phyloP scores from a whole-genome alignment of 2,329 filamentous ascomycete species.

The Orbilia ellipsospora region DNA sequence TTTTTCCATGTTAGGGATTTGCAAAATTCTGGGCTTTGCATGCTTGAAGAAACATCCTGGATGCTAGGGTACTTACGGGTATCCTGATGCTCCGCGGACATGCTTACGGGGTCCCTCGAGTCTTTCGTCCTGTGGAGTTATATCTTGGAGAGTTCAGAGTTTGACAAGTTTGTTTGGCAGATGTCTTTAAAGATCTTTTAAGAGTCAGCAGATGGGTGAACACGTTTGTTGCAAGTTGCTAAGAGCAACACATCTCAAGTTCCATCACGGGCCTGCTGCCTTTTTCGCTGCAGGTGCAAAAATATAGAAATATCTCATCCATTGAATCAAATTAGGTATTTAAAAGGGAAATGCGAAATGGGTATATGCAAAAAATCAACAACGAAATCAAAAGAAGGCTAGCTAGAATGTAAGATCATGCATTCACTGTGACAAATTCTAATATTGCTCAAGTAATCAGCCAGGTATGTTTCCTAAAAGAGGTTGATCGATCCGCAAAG shows the following conservation, averaged over 20 bases:
- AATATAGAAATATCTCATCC: too few relatives aligned
- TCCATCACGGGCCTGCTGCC: too few relatives aligned
- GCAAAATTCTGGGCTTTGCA: too few relatives aligned
- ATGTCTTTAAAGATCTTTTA: too few relatives aligned
- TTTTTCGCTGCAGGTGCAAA: too few relatives aligned
- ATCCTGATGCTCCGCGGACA: constrained; percentile 26
- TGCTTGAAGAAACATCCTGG: neutral
- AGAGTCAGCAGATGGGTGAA: too few relatives aligned
- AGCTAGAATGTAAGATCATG: neutral
- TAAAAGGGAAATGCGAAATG: constrained; percentile 1
- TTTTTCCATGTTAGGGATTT: too few relatives aligned
- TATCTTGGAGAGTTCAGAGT: too few relatives aligned
- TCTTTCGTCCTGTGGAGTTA: neutral
- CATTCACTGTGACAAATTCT: neutral
- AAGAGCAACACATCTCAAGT: too few relatives aligned
- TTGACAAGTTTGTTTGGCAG: too few relatives aligned
- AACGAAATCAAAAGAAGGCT: neutral
- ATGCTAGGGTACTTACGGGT: constrained; percentile 8
- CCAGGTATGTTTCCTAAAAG: too few relatives aligned
- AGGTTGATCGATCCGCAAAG: neutral
- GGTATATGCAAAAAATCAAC: neutral
- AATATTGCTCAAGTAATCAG: neutral
- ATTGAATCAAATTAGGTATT: neutral
- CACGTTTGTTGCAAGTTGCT: too few relatives aligned
- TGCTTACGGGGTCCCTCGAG: neutral